Conservation (phyloP, 2,329 filamentous ascomycete species). For the Huntiella bhutanensis region DNA sequence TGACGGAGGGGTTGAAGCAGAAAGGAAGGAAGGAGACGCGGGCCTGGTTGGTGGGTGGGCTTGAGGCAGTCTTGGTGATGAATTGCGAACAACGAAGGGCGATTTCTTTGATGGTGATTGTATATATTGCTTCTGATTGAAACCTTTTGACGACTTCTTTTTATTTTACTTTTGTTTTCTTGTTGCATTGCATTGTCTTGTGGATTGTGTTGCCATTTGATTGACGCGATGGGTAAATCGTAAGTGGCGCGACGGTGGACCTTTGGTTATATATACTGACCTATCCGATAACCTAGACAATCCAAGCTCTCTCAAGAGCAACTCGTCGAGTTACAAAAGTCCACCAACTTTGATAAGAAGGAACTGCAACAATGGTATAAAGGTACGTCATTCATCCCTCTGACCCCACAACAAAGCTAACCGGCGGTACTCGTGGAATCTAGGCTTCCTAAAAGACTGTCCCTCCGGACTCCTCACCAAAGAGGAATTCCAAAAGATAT, state of each 20-base stretch:
- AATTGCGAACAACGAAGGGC: too few relatives aligned
- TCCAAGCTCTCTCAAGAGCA: slow-evolving; percentile 96
- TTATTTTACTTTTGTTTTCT: background rate
- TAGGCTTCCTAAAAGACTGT: slow-evolving; percentile 96
- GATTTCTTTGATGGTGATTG: too few relatives aligned
- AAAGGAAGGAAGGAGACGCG: too few relatives aligned
- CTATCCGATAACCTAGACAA: slow-evolving; percentile 40
- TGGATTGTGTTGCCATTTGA: background rate
- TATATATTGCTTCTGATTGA: too few relatives aligned
- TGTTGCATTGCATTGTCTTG: background rate
- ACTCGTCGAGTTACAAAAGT: slow-evolving; percentile 85
- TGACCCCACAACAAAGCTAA: background rate
- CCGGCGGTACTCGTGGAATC: slow-evolving; percentile 1
- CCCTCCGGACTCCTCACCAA: slow-evolving; percentile 93
- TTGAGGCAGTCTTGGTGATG: too few relatives aligned
- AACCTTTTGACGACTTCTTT: background rate
- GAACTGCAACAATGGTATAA: slow-evolving; percentile 99
- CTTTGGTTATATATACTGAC: background rate
- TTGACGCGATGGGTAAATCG: slow-evolving; percentile 32
- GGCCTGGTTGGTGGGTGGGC: too few relatives aligned
- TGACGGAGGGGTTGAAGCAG: too few relatives aligned
- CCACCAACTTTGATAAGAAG: slow-evolving; percentile 98
- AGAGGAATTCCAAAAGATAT: slow-evolving; percentile 98
- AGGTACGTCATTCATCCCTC: slow-evolving; percentile 37
- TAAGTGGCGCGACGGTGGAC: slow-evolving; percentile 21